phyloP scores from a whole-genome alignment of 108 stramenopile genomes.

The Licmophora abbreviata region DNA sequence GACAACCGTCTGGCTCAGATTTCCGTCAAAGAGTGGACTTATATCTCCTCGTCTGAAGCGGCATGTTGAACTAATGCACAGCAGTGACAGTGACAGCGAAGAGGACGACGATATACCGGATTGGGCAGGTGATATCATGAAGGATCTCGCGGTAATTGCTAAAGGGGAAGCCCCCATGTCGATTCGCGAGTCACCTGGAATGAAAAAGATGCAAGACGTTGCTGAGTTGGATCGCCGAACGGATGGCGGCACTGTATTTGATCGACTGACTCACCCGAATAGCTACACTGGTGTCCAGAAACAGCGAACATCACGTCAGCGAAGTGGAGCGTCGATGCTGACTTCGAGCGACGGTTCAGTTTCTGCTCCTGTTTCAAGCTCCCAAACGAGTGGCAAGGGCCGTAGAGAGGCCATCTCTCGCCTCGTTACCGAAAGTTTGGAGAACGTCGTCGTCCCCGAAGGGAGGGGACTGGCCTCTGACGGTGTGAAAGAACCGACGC shows the following conservation, averaged over 20 bases:
- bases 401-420: too few relatives aligned
- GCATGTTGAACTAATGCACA: slow-evolving; percentile 5
- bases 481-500: too few relatives aligned
- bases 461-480: too few relatives aligned
- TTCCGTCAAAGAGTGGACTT: background rate
- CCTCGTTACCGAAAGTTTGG: too few relatives aligned
- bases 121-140: slow-evolving; percentile 64
- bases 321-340: background rate
- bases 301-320: slow-evolving; percentile 4
- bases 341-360: too few relatives aligned
- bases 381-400: too few relatives aligned
- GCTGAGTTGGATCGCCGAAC: background rate
- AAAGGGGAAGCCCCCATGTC: slow-evolving; percentile 43
- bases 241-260: slow-evolving; percentile 25
- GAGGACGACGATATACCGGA: slow-evolving; percentile 32
- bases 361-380: too few relatives aligned
- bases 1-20: too few relatives aligned
- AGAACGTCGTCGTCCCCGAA: too few relatives aligned
- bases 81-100: slow-evolving; percentile 22
- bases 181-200: slow-evolving; percentile 22
- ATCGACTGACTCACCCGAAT: slow-evolving; percentile 34
- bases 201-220: slow-evolving; percentile 3
- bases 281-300: slow-evolving; percentile 43
- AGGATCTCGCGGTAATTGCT: slow-evolving; percentile 55
- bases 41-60: background rate